These are phyloP conservation scores for Candida nonsorbophila DNA, from an alignment of 805 yeast species.

Conservation along the genomic window DNA sequence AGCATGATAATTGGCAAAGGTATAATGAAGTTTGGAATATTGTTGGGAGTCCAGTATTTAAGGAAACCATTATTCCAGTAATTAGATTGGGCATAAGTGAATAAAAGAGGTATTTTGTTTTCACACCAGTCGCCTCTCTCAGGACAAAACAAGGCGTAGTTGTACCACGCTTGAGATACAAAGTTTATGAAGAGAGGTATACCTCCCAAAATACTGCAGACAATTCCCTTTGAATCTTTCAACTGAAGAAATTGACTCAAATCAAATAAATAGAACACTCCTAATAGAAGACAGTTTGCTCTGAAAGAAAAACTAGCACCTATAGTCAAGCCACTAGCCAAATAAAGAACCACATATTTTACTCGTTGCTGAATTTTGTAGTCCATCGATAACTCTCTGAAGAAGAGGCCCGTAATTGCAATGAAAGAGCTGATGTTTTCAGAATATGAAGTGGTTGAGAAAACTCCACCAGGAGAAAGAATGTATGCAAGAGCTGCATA, in stretches of 20 bases:
- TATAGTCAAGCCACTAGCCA: constrained; percentile 50
- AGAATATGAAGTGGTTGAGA: constrained; percentile 67
- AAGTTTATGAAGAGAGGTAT: constrained; percentile 43
- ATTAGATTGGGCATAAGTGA: constrained; percentile 63
- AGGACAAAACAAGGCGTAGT: constrained; percentile 63
- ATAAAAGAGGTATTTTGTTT: constrained; percentile 50
- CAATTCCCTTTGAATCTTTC: constrained; percentile 22
- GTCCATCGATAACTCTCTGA: constrained; percentile 37
- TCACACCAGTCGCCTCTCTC: constrained; percentile 76
- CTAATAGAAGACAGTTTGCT: constrained; percentile 73
- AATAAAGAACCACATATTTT: constrained; percentile 14
- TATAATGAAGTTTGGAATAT: constrained; percentile 76
- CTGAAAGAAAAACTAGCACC: constrained; percentile 59
- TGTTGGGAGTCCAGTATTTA: constrained; percentile 74
- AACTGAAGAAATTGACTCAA: constrained; percentile 18
- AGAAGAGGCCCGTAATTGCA: constrained; percentile 50
- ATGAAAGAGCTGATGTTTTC: constrained; percentile 67
- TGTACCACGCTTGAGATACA: constrained; percentile 42
- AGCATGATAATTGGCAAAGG: constrained; percentile 63
- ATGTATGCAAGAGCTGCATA: constrained; percentile 42
- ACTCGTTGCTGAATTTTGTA: constrained; percentile 5
- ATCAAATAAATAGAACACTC: constrained; percentile 61
- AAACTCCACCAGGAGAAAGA: constrained; percentile 77
- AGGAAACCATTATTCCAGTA: constrained; percentile 88
- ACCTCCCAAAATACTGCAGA: constrained; percentile 43